Base-by-base conservation (phyloP, 2,329 filamentous ascomycete species). In the Aspergillus puulaauensis region DNA sequence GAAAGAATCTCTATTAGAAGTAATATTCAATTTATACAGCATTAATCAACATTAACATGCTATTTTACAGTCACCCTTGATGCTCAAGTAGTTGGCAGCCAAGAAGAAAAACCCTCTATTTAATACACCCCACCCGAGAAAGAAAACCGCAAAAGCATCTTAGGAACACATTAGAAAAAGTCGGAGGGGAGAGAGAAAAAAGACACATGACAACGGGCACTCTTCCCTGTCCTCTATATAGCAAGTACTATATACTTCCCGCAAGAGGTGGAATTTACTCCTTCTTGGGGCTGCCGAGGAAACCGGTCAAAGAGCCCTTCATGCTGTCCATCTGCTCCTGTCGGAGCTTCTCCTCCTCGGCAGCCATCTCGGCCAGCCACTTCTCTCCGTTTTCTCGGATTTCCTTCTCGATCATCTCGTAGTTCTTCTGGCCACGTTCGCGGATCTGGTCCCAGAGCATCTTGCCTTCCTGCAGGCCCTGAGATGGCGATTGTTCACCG, bases 401-500 rank as follows among this genome's bases (percentile, higher is more conserved):
- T 79, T 96, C 90, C 77, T 88, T 88, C 76, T 98, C 93, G 61
- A 98, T 83, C 66, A 88, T 78, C 80, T 96, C 86, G 77, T 98
- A 99, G 76, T 93, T 90, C 74, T 89, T 88, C 78, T 93, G 90
- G 35, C 95, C 95, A 50, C 92, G 85, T 78, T 99, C 95, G 50
- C 95, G 87, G 51, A 95, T 92, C 74, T 96, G 88, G 71, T 99
- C 95, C 77, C 93, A 92, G 64, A 97, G 81, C 91, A 98, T 97
- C 84, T 98, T 99, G 68, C 93, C 95, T 75, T 96, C 88, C 2
- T 90, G 87, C 61, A 95, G 85, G 12, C 90, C 91, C 72, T 96
- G 91, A 2, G 83, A 82, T 1, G 90, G 83, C 65, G 83, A 86
- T 62, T 85, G 82, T 71, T 93, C 89, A 50, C 90, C 88, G 49